Evolutionary conservation across 139 green algal species (phyloP).

Genomic region (Raphidocelis subcapitata): DNA sequence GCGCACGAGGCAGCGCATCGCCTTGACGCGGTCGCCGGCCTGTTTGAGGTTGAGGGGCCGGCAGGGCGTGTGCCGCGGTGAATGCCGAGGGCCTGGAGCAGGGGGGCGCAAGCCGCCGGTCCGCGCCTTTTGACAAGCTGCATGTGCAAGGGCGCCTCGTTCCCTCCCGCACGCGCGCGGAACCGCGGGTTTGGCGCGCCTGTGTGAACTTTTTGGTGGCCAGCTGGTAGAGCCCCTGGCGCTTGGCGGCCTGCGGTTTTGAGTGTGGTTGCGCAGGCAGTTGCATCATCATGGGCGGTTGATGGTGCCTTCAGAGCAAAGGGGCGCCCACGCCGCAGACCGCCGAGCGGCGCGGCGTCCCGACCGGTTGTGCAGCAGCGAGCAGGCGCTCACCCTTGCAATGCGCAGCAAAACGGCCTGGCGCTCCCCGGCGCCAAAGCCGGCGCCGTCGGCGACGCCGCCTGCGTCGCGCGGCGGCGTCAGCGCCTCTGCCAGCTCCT

Average conservation of each 20-base stretch:
- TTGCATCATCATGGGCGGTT: too few species aligned
- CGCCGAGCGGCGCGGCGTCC: too few species aligned
- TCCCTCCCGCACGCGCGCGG: too few species aligned
- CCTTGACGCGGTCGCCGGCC: constrained; percentile 76
- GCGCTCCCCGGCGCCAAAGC: constrained; percentile 40
- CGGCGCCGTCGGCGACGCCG: too few species aligned
- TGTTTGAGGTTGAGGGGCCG: constrained; percentile 14
- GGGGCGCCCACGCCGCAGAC: too few species aligned
- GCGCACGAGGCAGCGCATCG: constrained; percentile 76
- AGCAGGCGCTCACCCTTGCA: too few species aligned
- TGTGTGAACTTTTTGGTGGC: constrained; percentile 88
- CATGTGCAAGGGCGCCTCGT: neutral
- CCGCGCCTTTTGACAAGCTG: neutral
- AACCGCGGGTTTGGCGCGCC: constrained; percentile 12
- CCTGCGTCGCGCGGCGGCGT: constrained; percentile 49
- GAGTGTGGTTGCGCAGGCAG: too few species aligned
- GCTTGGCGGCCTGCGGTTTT: constrained; percentile 52
- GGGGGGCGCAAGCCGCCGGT: neutral
- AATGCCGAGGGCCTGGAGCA: too few species aligned
- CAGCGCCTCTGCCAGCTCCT: constrained; percentile 80
- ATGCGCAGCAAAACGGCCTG: constrained; percentile 51
- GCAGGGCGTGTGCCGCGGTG: neutral
- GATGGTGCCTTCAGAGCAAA: too few species aligned
- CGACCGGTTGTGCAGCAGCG: too few species aligned
- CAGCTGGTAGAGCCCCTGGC: constrained; percentile 75